Conservation (phyloP, 306 rosid species). For the Prunus mume region DNA sequence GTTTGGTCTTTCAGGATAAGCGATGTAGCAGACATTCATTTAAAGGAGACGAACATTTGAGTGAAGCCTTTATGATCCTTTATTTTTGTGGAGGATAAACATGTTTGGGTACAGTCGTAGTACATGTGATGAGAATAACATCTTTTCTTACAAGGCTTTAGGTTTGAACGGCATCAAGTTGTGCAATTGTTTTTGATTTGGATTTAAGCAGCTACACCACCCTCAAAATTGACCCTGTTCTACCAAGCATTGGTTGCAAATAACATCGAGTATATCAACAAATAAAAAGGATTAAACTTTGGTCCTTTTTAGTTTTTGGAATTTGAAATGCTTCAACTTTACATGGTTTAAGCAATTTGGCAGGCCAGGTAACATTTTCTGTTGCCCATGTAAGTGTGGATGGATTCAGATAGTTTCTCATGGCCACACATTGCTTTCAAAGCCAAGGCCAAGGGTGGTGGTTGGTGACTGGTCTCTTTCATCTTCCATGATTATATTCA, state of each 20-base stretch:
- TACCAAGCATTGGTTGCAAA: no score
- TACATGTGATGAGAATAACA: background rate
- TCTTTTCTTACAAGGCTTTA: background rate
- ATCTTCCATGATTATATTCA: background rate
- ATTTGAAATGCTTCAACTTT: no score
- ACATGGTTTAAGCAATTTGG: background rate
- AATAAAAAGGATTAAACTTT: no score
- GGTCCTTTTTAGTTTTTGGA: no score
- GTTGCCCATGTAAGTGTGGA: no score
- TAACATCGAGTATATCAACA: no score
- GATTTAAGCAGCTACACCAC: no score
- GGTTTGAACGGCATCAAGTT: background rate
- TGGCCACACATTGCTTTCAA: background rate
- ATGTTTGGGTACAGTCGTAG: background rate
- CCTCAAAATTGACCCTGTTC: no score
- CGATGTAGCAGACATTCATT: background rate
- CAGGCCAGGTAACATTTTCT: background rate
- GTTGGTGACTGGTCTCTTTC: background rate
- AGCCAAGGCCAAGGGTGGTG: background rate
- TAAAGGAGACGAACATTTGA: constrained; percentile 8
- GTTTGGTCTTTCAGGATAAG: constrained; percentile 14
- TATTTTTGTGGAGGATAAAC: constrained; percentile 8
- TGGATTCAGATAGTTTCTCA: no score
- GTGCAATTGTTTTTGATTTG: background rate
- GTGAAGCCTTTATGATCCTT: background rate